Percentiles rank a stretch among this genome's conserved stretches.
Conservation (phyloP, 257 asterid species). For the Eucommia ulmoides region DNA sequence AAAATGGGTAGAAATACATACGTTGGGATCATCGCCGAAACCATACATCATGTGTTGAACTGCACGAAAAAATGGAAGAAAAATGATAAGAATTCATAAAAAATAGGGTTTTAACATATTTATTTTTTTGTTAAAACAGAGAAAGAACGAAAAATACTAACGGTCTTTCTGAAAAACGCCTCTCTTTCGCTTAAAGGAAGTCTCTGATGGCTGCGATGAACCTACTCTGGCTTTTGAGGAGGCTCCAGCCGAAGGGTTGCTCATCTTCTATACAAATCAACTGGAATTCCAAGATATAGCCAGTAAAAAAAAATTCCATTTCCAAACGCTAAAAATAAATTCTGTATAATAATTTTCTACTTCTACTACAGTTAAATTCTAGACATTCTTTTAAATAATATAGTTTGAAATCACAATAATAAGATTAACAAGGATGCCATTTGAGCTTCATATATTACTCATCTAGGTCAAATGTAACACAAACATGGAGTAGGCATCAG, state of each 20-base stretch:
- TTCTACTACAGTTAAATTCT: no score
- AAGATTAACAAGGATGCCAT: no score
- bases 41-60: constrained; percentile 99
- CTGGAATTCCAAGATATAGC: no score
- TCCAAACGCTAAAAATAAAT: background rate
- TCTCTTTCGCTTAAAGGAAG: constrained; percentile 70
- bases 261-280: constrained; percentile 35
- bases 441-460: no score
- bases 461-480: no score
- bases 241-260: constrained; percentile 33
- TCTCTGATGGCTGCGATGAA: constrained; percentile 62
- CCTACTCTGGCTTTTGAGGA: constrained; percentile 54
- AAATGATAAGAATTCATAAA: background rate
- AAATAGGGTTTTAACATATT: no score
- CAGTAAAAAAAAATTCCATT: no score
- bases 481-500: no score
- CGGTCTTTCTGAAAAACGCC: constrained; percentile 95
- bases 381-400: no score
- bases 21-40: constrained; percentile 77
- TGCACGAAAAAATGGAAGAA: constrained; percentile 14
- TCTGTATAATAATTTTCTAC: no score
- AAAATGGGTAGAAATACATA: no score
- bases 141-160: constrained; percentile 21
- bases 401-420: no score
- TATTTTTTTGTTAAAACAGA: background rate